phyloP scores from a whole-genome alignment of 495 filamentous ascomycete genomes.

The Staphylotrichum tortipilum region DNA sequence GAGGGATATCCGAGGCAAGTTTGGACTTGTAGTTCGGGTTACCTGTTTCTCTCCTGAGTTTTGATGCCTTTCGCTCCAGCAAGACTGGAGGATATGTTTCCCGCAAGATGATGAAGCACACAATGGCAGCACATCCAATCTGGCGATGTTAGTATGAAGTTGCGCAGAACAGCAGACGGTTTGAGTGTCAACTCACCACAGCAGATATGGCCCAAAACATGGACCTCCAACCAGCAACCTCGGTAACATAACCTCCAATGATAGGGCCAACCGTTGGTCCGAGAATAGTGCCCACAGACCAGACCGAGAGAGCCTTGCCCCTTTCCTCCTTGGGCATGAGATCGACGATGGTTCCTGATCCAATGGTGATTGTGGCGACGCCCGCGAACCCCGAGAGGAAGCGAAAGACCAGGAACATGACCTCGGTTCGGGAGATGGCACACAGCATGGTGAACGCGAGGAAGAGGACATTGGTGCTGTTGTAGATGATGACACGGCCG shows the following conservation, averaged over 20 bases:
- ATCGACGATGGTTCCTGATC: background rate
- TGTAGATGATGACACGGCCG: constrained; percentile 55
- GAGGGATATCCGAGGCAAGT: background rate
- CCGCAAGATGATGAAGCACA: background rate
- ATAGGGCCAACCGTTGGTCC: background rate
- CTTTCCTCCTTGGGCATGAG: background rate
- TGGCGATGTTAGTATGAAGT: background rate
- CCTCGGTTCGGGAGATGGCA: background rate
- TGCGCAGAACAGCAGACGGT: background rate
- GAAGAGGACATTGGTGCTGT: constrained; percentile 56
- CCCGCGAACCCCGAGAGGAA: background rate
- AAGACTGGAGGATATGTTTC: background rate
- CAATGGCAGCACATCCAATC: background rate
- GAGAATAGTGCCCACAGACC: background rate
- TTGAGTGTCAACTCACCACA: background rate
- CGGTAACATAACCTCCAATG: background rate
- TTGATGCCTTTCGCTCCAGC: background rate
- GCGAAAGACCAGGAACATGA: background rate
- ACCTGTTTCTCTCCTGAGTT: background rate
- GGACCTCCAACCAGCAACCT: background rate
- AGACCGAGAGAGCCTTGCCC: background rate
- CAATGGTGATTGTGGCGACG: background rate
- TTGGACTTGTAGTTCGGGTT: background rate
- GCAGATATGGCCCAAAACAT: background rate
- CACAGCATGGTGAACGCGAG: constrained; percentile 35